Conservation (phyloP, 176 grass and related monocot species). For the Carex scoparia region DNA sequence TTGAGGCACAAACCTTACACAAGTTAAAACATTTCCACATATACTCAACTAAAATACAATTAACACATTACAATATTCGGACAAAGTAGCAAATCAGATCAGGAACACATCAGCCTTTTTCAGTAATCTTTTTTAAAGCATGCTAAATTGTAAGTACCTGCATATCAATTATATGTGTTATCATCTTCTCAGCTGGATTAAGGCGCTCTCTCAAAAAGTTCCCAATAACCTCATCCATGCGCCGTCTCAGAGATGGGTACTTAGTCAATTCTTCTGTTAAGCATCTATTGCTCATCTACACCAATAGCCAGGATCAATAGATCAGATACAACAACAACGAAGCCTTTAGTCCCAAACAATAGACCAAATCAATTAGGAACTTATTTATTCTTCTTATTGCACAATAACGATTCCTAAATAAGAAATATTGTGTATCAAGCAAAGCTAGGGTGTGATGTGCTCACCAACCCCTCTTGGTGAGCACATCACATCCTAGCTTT, state of each 20-base stretch:
- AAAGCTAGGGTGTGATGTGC: no score
- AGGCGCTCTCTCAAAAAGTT: conserved; percentile 92
- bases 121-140: conserved; percentile 15
- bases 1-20: neutral
- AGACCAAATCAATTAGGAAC: conserved; percentile 24
- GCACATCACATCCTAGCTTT: no score
- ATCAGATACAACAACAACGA: neutral
- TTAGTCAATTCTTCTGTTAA: conserved; percentile 66
- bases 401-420: neutral
- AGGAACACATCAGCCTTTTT: neutral
- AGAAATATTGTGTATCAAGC: neutral
- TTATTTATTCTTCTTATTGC: neutral
- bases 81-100: neutral
- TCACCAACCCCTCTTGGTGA: no score
- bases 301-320: conserved; percentile 25
- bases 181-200: conserved; percentile 83
- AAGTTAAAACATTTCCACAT: conserved; percentile 18
- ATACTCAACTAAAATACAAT: neutral
- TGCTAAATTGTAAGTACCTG: conserved; percentile 46
- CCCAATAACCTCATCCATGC: conserved; percentile 73
- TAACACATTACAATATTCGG: neutral
- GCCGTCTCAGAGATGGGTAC: conserved; percentile 67
- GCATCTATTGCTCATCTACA: conserved; percentile 88
- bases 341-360: neutral
- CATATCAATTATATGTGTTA: conserved; percentile 95